Evolutionary conservation across 2,329 filamentous ascomycete species (phyloP).

Genomic region (Rhynchosporium secalis): DNA sequence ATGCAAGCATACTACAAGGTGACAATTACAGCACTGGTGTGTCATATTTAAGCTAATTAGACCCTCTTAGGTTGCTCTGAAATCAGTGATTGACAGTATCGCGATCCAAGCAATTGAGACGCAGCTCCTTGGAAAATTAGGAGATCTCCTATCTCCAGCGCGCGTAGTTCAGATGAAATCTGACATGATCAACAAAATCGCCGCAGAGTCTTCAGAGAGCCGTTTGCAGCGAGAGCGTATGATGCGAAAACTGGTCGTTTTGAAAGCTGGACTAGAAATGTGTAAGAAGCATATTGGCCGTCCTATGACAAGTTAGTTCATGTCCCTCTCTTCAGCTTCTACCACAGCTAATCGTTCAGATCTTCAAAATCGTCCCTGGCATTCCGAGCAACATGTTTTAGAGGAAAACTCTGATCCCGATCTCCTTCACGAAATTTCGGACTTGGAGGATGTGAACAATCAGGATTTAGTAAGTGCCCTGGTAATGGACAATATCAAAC

Average conservation of each 20-base stretch:
- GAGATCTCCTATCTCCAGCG: constrained; percentile 36
- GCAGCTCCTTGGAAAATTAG: constrained; percentile 37
- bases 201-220: constrained; percentile 13
- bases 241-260: no score
- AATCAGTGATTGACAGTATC: constrained; percentile 40
- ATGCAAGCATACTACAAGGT: constrained; percentile 40
- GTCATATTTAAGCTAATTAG: background rate
- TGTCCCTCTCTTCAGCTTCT: no score
- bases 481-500: constrained; percentile 4
- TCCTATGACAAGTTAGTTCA: no score
- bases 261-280: no score
- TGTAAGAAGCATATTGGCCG: no score
- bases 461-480: background rate
- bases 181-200: constrained; percentile 33
- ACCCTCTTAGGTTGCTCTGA: constrained; percentile 35
- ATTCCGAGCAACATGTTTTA: no score
- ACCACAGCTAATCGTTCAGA: no score
- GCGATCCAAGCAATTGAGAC: constrained; percentile 41
- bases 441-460: background rate
- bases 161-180: constrained; percentile 30
- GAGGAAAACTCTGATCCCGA: background rate
- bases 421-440: constrained; percentile 1
- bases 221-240: no score
- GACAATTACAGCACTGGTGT: background rate
- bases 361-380: no score